Base-by-base conservation (phyloP, 169 alveolate genomes). In the Plasmodium adleri region DNA sequence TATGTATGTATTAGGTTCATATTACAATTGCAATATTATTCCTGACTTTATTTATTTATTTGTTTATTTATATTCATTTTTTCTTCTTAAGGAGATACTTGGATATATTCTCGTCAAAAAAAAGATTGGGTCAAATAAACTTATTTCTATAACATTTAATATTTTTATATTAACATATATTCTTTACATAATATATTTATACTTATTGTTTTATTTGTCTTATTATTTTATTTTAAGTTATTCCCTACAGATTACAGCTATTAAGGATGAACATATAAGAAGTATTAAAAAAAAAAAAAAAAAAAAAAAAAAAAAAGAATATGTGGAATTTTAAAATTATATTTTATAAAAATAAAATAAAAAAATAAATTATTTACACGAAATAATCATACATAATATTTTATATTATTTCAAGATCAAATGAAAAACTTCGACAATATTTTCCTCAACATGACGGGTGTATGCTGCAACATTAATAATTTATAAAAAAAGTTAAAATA, bases 41-140 rank as follows among this genome's bases (percentile, higher is more conserved):
- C 6, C 45, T 32, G 8, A 1, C 4, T 60, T 17, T 6, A 20
- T 6, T 22, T 15, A 60, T 60, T 60, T 60, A 60, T 24, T 60
- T 59, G 3, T 17, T 22, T 60, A 60, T 60, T 58, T 58, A 58
- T 13, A 0, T 58, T n/a, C 28, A 24, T 28, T 64, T 68, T 6
- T 71, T 52, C 20, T 49, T 8, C 43, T 66, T 45, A 78, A 78
- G 89, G 89, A 49, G 52, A 78, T 15, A 78, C 54, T 59, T 78
- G 89, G 89, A 59, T 78, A 6, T 28, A n/a, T 71, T 24, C 89
- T 64, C 89, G 78, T 12, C 89, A 75, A 43, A 64, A 70, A 71
- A 78, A 78, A 59, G 64, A 64, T 43, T 78, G 89, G 89, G 89
- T 78, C 49, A 26, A 13, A 10, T 24, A 58, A n/a, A 13, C 2